Base-by-base conservation (phyloP, 768 basidiomycete species). In the Glaciozyma martinii region DNA sequence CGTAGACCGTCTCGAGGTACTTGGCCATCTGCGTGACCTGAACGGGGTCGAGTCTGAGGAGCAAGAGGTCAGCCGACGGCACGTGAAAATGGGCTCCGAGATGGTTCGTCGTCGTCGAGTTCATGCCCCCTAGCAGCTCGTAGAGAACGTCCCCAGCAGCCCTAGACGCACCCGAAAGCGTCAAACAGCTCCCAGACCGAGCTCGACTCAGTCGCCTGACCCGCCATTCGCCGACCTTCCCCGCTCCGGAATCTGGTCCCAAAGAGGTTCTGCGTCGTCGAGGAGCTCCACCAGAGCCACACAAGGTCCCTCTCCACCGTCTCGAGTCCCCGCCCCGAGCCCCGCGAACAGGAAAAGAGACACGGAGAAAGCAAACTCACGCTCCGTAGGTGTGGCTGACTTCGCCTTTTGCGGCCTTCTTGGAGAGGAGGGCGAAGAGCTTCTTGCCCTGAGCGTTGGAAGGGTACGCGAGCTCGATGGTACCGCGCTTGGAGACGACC, bases 1-100 rank as follows among this genome's bases (percentile, higher is more conserved):
- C 90, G 75, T 99, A 99, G 72, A 99, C 89, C 4, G 94, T 97
- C 79, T 98, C 95, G 71, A 98, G 87, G 77, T 97, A 89, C 76
- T 80, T 81, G 30, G 94, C 93, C 95, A 99, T 99, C 78, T 99
- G 95, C 0, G 93, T 97, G 56, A 97, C 83, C 78, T 99, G 95
- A 9, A 99, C 91, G 0, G 93, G 90, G 76, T 99, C 95, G 70
- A 99, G 86, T 27, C 94, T 97, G 71, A n/a, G 23, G 18, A 15
- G 53, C 60, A 8, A n/a, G 61, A 66, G 55, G 37, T 18, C 42
- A 54, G 30, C 63, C 32, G 56, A 43, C 56, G 30, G 56, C 56
- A 27, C 40, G 53, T 54, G 53, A 54, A 30, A 54, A 16, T 30
- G 2, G 30, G 9, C 40, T 12, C 40, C 12, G 42, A n/a, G 19